Conservation (phyloP, 1,284 basidiomycete genomes). For the Amylostereum chailletii region DNA sequence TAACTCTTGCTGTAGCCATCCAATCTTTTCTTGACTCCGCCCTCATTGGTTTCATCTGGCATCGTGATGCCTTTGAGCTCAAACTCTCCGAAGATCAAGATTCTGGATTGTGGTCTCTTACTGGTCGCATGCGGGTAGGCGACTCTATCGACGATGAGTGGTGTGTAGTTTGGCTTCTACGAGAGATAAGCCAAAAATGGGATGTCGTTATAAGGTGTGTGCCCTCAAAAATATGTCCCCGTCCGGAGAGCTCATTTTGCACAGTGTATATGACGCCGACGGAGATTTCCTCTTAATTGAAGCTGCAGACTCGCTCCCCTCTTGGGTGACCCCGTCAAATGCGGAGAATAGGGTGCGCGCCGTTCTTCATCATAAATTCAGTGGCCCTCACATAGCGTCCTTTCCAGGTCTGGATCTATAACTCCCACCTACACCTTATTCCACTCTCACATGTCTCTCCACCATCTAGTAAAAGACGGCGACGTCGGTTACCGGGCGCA, state of each 20-base stretch:
- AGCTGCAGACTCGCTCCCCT: constrained; percentile 83
- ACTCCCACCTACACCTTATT: constrained; percentile 77
- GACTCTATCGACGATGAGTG: constrained; percentile 96
- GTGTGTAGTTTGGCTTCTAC: constrained; percentile 84
- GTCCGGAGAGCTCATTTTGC: constrained; percentile 1
- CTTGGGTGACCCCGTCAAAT: constrained; percentile 88
- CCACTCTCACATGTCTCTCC: constrained; percentile 69
- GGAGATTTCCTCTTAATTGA: constrained; percentile 97
- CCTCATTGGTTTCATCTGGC: constrained; percentile 74
- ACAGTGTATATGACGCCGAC: constrained; percentile 80
- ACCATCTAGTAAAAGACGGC: constrained; percentile 43
- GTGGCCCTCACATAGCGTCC: constrained; percentile 8
- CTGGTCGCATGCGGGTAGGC: constrained; percentile 80
- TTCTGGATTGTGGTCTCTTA: constrained; percentile 43
- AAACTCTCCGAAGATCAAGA: constrained; percentile 50
- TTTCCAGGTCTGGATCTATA: constrained; percentile 82
- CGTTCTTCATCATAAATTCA: constrained; percentile 20
- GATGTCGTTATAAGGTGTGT: constrained; percentile 67
- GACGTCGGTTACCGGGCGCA: constrained; percentile 30
- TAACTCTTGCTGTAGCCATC: constrained; percentile 65
- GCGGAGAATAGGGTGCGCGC: constrained; percentile 81
- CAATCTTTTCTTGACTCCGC: constrained; percentile 46
- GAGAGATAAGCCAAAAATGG: constrained; percentile 69
- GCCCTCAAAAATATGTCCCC: constrained; percentile 2
- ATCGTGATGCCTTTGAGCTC: constrained; percentile 81